Base-by-base conservation (phyloP, 768 basidiomycete species). In the Rhizopogon rudus region DNA sequence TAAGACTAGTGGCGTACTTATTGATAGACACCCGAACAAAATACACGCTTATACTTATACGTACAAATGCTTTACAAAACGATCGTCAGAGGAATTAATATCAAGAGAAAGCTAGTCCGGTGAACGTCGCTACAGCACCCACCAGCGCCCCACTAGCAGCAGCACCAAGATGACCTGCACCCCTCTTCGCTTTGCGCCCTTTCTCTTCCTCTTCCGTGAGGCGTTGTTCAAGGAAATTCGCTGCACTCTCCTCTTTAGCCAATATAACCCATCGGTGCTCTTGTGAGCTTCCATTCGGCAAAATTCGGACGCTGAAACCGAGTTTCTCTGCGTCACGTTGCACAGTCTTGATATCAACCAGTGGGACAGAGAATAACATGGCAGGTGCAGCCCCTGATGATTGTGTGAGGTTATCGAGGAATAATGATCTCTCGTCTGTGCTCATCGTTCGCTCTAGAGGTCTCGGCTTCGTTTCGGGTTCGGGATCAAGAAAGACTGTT, bases 71-170 rank as follows among this genome's bases (percentile, higher is more conserved):
- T 20, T 35, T 35, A 20, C 20, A 35, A 37, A 16, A 5, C 8
- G 5, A 22, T 10, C 8, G 8, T 48, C 29, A 35, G 4, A 37
- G 20, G 20, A 37, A 16, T 37, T 28, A 31, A 20, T 43, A 41
- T 78, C 58, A 81, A 60, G 67, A 78, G 74, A 73, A 71, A 33
- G 84, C 84, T 51, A 85, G 73, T 14, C 82, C 81, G 17, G 80
- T 80, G 73, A 77, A 83, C 48, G 81, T 75, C 41, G 81, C 81
- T 6, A 83, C 80, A 40, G 80, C 83, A 40, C 84, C 84, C 17
- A 84, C 76, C 16, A 84, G 73, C n/a, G 77, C 81, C 44, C 79
- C 81, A 16, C 81, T 78, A 57, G 82, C 82, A 49, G 75, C 78
- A 44, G 75, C 76, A 45, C 69, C 74, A 67, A 69, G 57, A 79